Evolutionary conservation across 2,329 filamentous ascomycete species (phyloP), one percentile per base, ranked within the genome.

Genomic region (Cladosporium cucumerinum): DNA sequence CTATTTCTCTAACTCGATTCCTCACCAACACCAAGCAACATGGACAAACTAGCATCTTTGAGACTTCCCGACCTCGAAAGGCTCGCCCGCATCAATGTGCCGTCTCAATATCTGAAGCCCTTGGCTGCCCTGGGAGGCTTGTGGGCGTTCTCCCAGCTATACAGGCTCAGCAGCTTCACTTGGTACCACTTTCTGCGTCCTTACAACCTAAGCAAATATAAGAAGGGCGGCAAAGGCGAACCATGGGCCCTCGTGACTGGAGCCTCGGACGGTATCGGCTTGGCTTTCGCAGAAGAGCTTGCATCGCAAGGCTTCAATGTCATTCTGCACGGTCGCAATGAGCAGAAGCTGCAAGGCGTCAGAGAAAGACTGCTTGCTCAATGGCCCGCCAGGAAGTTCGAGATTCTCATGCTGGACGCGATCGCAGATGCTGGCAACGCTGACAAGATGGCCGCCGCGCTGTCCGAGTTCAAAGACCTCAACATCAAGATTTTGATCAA

Each of bases 401-500:
- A 74, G 28, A 73, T 76, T 23, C 69, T 84, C 28, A 70, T 82
- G 21, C 77, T 79, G 25, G 83, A 86, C 69, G 79, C 78, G 5
- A 62, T 69, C 2, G 48, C 69, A 28, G 66, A 76, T 12, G 69
- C 71, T 6, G 57, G 66, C 10, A 69, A 74, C 10, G 66, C 78
- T 30, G 59, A 68, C 1, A 65, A 71, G 3, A 66, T 77, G 21
- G 65, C 70, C 11, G 66, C 66, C 14, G 70, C 72, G 46, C 62
- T 66, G 18, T 65, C 66, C 54, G 61, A 70, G 32, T 43, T 66
- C n/a, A 32, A 64, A 51, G 76, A 75, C 60, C 66, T 80, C 39
- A 72, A 80, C 64, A 70, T 87, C 57, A 83, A 79, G 1, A 73
- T 86, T 2, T 72, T 87, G 39, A 74, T 87, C 69, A 86, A 86